A percentile compares a stretch with the other conserved stretches of the same genome.
These are phyloP conservation scores for Lablab purpureus DNA, from an alignment of 306 rosid species.

Conservation along the genomic window DNA sequence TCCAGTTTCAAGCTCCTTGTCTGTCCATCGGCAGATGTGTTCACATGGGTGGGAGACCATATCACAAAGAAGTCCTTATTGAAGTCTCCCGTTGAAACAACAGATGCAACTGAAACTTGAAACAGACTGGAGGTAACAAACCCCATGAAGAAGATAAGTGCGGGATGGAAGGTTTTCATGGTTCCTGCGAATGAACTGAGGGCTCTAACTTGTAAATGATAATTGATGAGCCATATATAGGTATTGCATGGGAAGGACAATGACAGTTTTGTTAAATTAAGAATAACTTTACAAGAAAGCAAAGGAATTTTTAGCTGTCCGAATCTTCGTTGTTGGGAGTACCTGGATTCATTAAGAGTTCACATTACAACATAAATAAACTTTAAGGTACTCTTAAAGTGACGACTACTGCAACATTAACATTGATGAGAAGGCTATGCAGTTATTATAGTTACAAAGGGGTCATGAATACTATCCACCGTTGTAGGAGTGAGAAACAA, in stretches of 20 bases:
- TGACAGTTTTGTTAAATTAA: conserved; percentile 47
- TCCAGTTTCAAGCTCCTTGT: conserved; percentile 80
- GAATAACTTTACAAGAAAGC: conserved; percentile 80
- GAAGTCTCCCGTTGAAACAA: conserved; percentile 86
- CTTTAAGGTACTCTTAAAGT: conserved; percentile 27
- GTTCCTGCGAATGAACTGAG: conserved; percentile 37
- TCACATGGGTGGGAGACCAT: conserved; percentile 92
- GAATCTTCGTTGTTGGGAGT: conserved; percentile 43
- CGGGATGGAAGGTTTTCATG: conserved; percentile 52
- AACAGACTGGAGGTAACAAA: conserved; percentile 47
- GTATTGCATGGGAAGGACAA: conserved; percentile 49
- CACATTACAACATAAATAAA: conserved; percentile 34
- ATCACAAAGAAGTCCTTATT: conserved; percentile 81
- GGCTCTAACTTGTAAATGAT: conserved; percentile 13
- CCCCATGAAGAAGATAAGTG: conserved; percentile 47
- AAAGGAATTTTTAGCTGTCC: conserved; percentile 55
- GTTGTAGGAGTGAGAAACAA: not conserved
- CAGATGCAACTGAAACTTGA: conserved; percentile 58
- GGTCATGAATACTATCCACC: not conserved
- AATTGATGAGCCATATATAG: conserved; percentile 51
- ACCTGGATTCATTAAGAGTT: conserved; percentile 26
- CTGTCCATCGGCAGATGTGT: conserved; percentile 75
- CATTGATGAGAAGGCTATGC: not conserved
- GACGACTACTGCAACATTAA: conserved; percentile 29
- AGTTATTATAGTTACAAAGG: not conserved